Base-by-base conservation (phyloP, 495 filamentous ascomycete species). In the Xylaria longipes region DNA sequence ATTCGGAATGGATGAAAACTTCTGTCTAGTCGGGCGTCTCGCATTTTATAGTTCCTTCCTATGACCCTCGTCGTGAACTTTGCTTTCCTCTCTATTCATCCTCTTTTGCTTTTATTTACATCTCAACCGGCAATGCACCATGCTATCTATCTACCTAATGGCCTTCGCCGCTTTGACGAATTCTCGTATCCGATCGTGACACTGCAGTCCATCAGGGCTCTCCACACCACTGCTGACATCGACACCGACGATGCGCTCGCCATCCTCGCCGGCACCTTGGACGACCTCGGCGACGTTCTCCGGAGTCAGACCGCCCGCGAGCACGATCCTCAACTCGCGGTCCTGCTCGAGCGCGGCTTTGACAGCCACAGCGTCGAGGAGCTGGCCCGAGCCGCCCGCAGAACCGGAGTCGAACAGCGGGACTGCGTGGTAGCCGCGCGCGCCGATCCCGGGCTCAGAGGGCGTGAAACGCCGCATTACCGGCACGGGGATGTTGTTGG, bases 141-240 rank as follows among this genome's bases (percentile, higher is more conserved):
- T 9, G 22, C 15, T 7, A 6, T 58, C 17, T 15, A 39, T 63
- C 68, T 81, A 85, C 71, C 82, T 77, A 68, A 85, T 80, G 17
- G 76, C 74, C 82, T 94, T 97, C 1, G 89, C 93, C 52, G 88
- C 89, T 75, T 85, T 84, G 9, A 98, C 87, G 81, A 99, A 99
- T 14, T 83, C 89, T 72, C 84, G 83, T 69, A 99, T 98, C 84
- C 93, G 97, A 67, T 90, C 88, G 63, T 94, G 58, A 80, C 91
- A 92, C 77, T 99, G 97, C 76, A 84, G 80, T 11, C 95, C 96
- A 73, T 92, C 87, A 31, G 88, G 88, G 1, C 73, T 74, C 83
- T 99, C 96, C 15, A 99, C 94, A 0, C 96, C 96, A 75, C 93
- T 97, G 77, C 94, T 97, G 5, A 97, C 93, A 84, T 99, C 96